phyloP scores from a whole-genome alignment of 176 grass and related monocot species.

The Elymus sibiricus region DNA sequence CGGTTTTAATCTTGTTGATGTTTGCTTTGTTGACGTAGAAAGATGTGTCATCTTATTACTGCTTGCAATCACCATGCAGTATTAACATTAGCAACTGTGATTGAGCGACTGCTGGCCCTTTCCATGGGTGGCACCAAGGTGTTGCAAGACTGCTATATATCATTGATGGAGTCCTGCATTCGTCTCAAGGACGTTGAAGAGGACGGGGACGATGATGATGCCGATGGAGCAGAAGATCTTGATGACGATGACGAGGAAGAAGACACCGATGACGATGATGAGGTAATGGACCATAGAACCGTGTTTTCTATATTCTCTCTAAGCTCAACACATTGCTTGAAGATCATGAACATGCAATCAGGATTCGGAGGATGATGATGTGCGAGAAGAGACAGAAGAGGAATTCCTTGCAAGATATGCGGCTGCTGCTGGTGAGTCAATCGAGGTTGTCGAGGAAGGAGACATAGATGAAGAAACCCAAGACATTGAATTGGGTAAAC shows the following conservation, averaged over 20 bases:
- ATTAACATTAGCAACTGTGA: conserved; percentile 49
- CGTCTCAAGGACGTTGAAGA: conserved; percentile 64
- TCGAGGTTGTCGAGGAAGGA: conserved; percentile 59
- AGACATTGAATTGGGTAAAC: conserved; percentile 68
- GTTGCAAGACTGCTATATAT: conserved; percentile 58
- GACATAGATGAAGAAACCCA: conserved; percentile 65
- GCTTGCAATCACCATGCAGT: conserved; percentile 44
- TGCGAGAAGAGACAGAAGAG: conserved; percentile 66
- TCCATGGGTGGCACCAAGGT: conserved; percentile 41
- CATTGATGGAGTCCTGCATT: conserved; percentile 71
- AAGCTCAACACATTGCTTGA: not conserved
- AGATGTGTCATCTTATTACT: not conserved
- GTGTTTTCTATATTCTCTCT: not conserved
- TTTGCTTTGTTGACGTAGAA: not conserved
- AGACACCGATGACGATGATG: conserved; percentile 32
- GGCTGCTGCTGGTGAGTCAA: conserved; percentile 44
- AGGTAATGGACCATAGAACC: conserved; percentile 26
- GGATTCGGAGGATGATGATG: conserved; percentile 82
- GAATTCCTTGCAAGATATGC: conserved; percentile 84
- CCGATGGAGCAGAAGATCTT: conserved; percentile 41
- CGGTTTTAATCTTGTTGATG: not conserved
- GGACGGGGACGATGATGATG: conserved; percentile 45
- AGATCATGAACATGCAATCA: conserved; percentile 25
- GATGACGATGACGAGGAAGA: conserved; percentile 48
- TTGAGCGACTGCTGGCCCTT: conserved; percentile 44